These are phyloP conservation scores for Sideroxylon spinosum DNA, from an alignment of 179 eudicot genomes.

Conservation along the genomic window DNA sequence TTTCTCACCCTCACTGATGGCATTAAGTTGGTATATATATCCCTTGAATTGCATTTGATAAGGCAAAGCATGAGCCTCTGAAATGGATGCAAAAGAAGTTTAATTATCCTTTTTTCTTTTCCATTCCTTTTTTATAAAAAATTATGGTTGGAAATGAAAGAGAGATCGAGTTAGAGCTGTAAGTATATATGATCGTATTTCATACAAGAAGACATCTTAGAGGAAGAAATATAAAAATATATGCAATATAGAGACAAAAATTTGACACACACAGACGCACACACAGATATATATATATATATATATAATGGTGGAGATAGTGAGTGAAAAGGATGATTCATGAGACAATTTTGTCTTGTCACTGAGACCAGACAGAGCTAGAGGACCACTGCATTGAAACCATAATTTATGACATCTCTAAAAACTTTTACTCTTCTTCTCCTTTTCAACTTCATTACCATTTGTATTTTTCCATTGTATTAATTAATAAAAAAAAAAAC, in stretches of 20 bases:
- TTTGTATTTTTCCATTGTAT: too few species aligned
- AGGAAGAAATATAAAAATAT: neutral
- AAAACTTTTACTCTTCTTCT: too few species aligned
- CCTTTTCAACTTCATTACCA: too few species aligned
- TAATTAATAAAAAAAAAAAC: too few species aligned
- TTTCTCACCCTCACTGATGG: neutral
- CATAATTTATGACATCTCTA: neutral
- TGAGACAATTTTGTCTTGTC: constrained; percentile 11
- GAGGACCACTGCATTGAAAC: constrained; percentile 22
- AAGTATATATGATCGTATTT: too few species aligned
- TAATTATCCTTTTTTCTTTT: neutral
- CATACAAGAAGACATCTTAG: neutral
- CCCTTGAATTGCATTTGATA: neutral
- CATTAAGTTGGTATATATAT: neutral
- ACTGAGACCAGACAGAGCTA: constrained; percentile 8
- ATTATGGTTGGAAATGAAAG: neutral
- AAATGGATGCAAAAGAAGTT: neutral
- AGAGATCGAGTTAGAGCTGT: neutral
- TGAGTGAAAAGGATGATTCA: constrained; percentile 22
- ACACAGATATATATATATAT: too few species aligned
- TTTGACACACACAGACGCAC: neutral
- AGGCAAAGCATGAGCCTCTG: neutral
- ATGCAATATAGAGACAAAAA: neutral
- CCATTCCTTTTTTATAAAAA: neutral
- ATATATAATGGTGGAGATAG: neutral